Conservation (phyloP, 139 green algal species). For the Cymbomonas tetramitiformis region DNA sequence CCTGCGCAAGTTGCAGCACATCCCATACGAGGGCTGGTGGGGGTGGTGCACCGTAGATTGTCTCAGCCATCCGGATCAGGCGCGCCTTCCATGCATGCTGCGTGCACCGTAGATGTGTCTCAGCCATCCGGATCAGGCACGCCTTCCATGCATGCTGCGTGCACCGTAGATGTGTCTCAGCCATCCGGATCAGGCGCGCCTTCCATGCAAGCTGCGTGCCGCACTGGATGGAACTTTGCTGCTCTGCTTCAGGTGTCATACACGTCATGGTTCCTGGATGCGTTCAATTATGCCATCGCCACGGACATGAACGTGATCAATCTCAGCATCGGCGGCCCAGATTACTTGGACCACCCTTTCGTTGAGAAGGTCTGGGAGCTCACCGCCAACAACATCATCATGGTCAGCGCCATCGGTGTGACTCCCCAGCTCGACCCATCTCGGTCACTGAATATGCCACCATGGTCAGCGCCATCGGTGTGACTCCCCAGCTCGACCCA, state of each 20-base stretch:
- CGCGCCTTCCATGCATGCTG: no score
- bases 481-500: neutral
- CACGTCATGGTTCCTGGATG: slow-evolving; percentile 97
- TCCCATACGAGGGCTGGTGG: no score
- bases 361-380: slow-evolving; percentile 92
- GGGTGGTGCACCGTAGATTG: no score
- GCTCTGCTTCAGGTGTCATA: slow-evolving; percentile 96
- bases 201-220: neutral
- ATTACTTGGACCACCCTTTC: slow-evolving; percentile 94
- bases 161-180: no score
- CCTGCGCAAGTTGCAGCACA: no score
- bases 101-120: no score
- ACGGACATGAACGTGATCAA: slow-evolving; percentile 85
- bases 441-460: no score
- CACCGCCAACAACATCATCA: slow-evolving; percentile 78
- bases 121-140: no score
- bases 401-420: slow-evolving; percentile 39
- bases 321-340: slow-evolving; percentile 88
- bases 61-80: no score
- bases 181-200: no score
- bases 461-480: slow-evolving; percentile 12
- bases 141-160: no score
- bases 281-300: slow-evolving; percentile 94
- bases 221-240: no score
- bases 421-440: neutral